Base-by-base conservation (phyloP, 164 flowering plant genomes). In the Aristolochia californica region DNA sequence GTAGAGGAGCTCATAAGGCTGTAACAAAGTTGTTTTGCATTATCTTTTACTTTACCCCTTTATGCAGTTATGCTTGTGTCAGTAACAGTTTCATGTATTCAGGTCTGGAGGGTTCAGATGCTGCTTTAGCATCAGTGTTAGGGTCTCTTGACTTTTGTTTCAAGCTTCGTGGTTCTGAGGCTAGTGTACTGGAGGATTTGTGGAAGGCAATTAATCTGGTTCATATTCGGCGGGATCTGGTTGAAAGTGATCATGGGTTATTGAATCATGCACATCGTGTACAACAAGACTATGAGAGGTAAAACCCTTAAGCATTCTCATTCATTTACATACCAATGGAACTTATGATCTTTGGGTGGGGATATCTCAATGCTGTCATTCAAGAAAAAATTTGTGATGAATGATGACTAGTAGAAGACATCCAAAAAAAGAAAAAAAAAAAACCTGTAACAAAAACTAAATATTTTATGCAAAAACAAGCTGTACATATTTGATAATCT, bases 121-220 rank as follows among this genome's bases (percentile, higher is more conserved):
- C 91, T 55, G 85, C 86, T 57, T 74, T 94, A 52, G 88, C 91
- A 65, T 82, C 93, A 59, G 88, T 90, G 2, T 65, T 94, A 43
- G 96, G 86, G 58, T 87, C 97, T 53, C 72, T 94, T 70, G 96
- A 88, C 43, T 94, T 90, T 73, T 94, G 89, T 67, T 72, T 94
- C 69, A 94, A 83, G 68, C 86, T 83, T 21, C 85, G 96, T 49
- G 96, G 99, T 69, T 94, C 99, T 66, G 97, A 90, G 74, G 96
- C 97, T 64, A 79, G 78, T 75, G 84, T 94, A 40, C 61, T 88
- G 71, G 99, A 94, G 76, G 96, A 90, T 56, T 73, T 94, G 72
- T 87, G 81, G 22, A 88, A 79, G 67, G 91, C 97, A 62, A 90
- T 94, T 53, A 78, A 86, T 73, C 75, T 88, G 71, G 99, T 94